Evolutionary conservation across 805 yeast genomes (phyloP), one percentile per base, ranked within the genome.

Genomic region (Teunomyces cretensis): DNA sequence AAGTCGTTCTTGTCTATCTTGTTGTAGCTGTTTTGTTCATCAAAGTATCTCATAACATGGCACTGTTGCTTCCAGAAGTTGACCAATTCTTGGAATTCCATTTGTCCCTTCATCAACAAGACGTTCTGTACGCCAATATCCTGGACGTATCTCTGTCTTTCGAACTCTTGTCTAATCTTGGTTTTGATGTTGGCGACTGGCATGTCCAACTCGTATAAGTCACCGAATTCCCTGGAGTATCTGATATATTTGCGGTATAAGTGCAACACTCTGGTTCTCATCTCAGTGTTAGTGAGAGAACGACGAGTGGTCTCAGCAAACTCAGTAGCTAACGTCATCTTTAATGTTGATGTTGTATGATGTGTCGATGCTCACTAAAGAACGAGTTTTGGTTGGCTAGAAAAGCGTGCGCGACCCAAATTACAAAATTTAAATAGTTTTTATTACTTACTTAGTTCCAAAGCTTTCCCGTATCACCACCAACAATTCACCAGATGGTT

Each of bases 21-120:
- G 51, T 74, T 75, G 53, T 85, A 78, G 28, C 71, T 72, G 36
- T 76, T 77, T 62, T 78, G 84, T 55, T 82, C 83, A 54, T 83
- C 87, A 56, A 88, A 88, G 72, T 84, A 88, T 68, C 84, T 81
- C 82, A 86, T 74, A 37, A 88, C 88, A 65, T 88, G 95, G 52
- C 91, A 80, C 61, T 80, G 82, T 74, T 88, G 96, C 65, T 88
- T 88, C 96, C 96, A 88, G 73, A 88, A 88, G 69, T 88, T 88
- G 58, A 84, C 77, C 59, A 87, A 76, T 62, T 88, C 96, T 70
- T 88, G 96, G 68, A 82, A 88, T 65, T 88, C 96, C 94, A 86
- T 86, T 59, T 86, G 90, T 6, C 92, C 96, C 71, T 87, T 86
- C 70, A 86, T 81, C 54, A 80, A 80, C 46, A 88, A 72, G 13